Base-by-base conservation (phyloP, 352 stramenopile genomes). In the Blastocystis sp. region DNA sequence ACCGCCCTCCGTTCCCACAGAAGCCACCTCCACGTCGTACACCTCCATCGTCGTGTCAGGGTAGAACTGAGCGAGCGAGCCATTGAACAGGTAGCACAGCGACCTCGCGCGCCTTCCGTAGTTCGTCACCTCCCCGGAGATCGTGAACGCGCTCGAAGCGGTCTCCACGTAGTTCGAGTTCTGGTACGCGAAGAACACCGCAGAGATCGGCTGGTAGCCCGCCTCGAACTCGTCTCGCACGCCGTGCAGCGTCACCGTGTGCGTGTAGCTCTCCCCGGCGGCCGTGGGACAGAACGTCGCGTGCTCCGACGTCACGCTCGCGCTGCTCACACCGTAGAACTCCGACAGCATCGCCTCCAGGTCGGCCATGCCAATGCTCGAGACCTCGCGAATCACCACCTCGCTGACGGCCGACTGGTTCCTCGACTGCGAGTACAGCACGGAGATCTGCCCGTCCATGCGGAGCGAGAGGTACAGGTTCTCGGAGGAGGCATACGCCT, bases 21-120 rank as follows among this genome's bases (percentile, higher is more conserved):
- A 50, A 11, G 73, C 53, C 9, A 45, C 26, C n/a, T 45, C 53
- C 54, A 85, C 53, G 24, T 68, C 26, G 50, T 85, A 85, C 73
- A 85, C 73, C 50, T 85, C 73, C 73, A 85, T 85, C 47, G 37
- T 47, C 54, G 53, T 18, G 11, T 64, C 43, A 1, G 73, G 50
- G 39, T 85, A 68, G 73, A 53, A 85, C 73, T 68, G 18, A 30
- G 45, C 18, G 3, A 66, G 24, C 26, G 16, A 20, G 20, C 63
- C 54, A 50, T 85, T 85, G 73, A 85, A 85, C 73, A 45, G 20
- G 73, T 85, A 85, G 56, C 73, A 85, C 53, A 85, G 73, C 13
- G n/a, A 37, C 47, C 53, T 47, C 39, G 73, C n/a, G 55, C 73
- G 73, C 26, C 8, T 5, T 34, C 73, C 73, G 20, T 64, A 64